Evolutionary conservation across 1,284 basidiomycete species (phyloP), one percentile per base, ranked within the genome.

Genomic region (Pyrrhoderma noxium): DNA sequence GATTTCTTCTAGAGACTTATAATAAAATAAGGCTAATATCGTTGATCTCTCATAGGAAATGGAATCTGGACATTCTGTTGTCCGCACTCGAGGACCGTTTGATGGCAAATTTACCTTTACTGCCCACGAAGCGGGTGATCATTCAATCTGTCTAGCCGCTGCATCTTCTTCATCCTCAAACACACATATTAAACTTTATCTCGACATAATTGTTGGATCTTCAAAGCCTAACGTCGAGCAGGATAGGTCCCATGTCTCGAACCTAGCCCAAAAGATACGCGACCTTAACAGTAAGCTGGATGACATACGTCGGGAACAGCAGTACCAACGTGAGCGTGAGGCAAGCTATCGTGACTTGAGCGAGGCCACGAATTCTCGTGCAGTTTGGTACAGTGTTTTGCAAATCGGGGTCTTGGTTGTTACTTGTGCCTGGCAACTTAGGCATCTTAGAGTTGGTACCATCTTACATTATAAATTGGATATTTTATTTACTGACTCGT

Each of bases 101-200:
- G 89, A 96, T 51, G 89, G 95, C 45, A 83, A 84, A 57, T 99
- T 99, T 70, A 98, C 95, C 0, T 99, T 99, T 65, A 96, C 95
- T 16, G 94, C 93, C 2, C 92, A 97, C 68, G 92, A 95, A 57
- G 79, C 93, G 51, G 95, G 94, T 49, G 94, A 97, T 72, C 96
- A 99, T 70, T 83, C 89, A 51, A 96, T 99, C 65, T 99, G 96
- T 66, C 77, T 99, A 48, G 85, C 85, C 11, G 89, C 91, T 25
- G 93, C 94, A 65, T 86, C 91, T 65, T 75, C 77, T n/a, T 69
- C 85, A 5, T 82, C 88, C 4, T 76, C 80, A 47, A 82, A 77
- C 53, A 86, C 91, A 1, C 93, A 97, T 65, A 89, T 99, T 56
- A 89, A 93, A 38, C 80, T 99, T 60, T 90, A 98, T 70, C 79